Evolutionary conservation across 2,329 filamentous ascomycete genomes (phyloP), one percentile per base, ranked within the genome.

Genomic region (Zopfia rhizophila): DNA sequence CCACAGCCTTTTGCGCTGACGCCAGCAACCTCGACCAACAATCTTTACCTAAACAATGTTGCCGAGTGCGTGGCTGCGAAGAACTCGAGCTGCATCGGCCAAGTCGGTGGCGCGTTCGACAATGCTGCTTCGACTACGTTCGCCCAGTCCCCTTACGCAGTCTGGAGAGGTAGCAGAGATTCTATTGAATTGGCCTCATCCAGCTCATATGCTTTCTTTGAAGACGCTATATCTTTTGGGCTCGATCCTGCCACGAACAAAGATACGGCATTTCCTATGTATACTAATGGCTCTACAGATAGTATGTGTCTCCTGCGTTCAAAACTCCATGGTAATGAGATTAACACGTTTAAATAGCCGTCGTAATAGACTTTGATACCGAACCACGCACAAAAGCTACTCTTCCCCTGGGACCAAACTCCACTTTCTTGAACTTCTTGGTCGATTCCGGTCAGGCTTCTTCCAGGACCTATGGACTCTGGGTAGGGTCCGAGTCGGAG

Each of bases 401-500:
- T 23, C 37, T 57, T 7, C 54, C 54, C 17, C 25, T 57, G 7
- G 54, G 54, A 12, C 38, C 45, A 33, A 35, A 55, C 17, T 55
- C 51, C 3, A 55, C 48, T 6, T 57, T 57, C 23, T 30, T 55
- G 22, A 55, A 57, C 22, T 39, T 39, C 25, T 48, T 57, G 24
- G 51, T 50, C 10, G 51, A 57, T 11, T 42, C 54, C 10, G 54
- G 45, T 3, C 54, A 57, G 36, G 51, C 54, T 33, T 57, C 54
- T n/a, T 57, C 54, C 4, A 45, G 48, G 22, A 55, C 51, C 3
- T 57, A 51, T 19, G 54, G 54, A 36, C 17, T 57, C 11, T 57
- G 54, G 54, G 51, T 40, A 22, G 54, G 54, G 21, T 57, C 54
- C 13, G 54, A 55, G 35, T 57, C 51, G 3, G 51, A 53, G 28